Evolutionary conservation across 371 early-diverging fungal species (phyloP), one percentile per base, ranked within the genome.

Genomic region (Funneliformis caledonium): DNA sequence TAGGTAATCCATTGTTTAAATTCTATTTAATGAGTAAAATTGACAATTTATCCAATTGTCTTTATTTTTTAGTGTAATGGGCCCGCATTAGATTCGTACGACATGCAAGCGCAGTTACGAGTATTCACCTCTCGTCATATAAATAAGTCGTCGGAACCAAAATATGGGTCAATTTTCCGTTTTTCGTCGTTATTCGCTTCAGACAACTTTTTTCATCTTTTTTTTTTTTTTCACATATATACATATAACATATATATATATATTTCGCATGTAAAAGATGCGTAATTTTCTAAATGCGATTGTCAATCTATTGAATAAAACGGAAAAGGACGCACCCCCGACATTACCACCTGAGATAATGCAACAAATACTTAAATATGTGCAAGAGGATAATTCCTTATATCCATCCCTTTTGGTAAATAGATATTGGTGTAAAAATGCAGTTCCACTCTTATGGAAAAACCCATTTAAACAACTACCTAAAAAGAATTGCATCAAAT

Each of bases 391-490:
- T 50, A 74, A 47, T 59, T 52, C 31, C 7, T 14, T 72, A 9
- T 14, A 45, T 47, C 47, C 77, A 31, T 77, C 67, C 4, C 61
- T 77, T 64, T 65, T 77, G 12, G 77, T 77, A 11, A 65, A 77
- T 65, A 43, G 47, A 64, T 43, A 26, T 33, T 77, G 77, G 77
- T 77, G 77, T 65, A 16, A 12, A 6, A 61, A 77, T 65, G 77
- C n/a, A 14, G 12, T 48, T 8, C 65, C 77, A 26, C 16, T 77
- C 26, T 47, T 77, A 26, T 77, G 77, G 77, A 42, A 42, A 6
- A 42, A 48, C 16, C 77, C 77, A 43, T 77, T 77, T 65, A 56
- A 59, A 45, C 43, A 45, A 45, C 45, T 72, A 8, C 47, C 72
- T 26, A 42, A 26, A n/a, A 22, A 42, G 5, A 72, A 72, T 9